phyloP scores from a whole-genome alignment of 73 alveolate genomes.

The Paramecium bursaria region DNA sequence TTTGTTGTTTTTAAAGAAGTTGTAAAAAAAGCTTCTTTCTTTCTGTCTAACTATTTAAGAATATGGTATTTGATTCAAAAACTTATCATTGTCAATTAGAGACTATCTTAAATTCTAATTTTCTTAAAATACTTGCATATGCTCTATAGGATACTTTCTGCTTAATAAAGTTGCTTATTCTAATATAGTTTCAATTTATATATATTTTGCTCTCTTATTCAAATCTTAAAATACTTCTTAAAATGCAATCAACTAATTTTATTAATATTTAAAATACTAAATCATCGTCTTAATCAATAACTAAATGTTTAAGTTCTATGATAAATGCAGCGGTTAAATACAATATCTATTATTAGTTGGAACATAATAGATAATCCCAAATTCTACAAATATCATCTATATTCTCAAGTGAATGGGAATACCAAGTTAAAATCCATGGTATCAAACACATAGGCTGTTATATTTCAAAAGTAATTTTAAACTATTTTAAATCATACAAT shows the following conservation, averaged over 20 bases:
- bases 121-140: no score
- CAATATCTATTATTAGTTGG: background rate
- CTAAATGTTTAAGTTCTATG: background rate
- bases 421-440: conserved; percentile 61
- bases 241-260: background rate
- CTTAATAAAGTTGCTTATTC: no score
- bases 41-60: no score
- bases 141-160: no score
- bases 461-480: background rate
- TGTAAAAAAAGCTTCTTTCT: no score
- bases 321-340: conserved; percentile 47
- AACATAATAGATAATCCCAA: conserved; percentile 48
- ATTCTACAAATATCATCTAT: conserved; percentile 53
- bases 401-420: conserved; percentile 47
- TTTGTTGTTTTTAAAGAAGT: no score
- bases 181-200: no score
- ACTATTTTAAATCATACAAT: background rate
- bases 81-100: no score
- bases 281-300: background rate
- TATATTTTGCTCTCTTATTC: conserved; percentile 43
- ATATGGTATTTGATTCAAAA: no score
- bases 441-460: conserved; percentile 41
- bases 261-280: background rate
- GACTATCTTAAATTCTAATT: no score
- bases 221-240: conserved; percentile 27